Evolutionary conservation across 2,329 filamentous ascomycete genomes (phyloP).

Genomic region (Exophiala calicioides): DNA sequence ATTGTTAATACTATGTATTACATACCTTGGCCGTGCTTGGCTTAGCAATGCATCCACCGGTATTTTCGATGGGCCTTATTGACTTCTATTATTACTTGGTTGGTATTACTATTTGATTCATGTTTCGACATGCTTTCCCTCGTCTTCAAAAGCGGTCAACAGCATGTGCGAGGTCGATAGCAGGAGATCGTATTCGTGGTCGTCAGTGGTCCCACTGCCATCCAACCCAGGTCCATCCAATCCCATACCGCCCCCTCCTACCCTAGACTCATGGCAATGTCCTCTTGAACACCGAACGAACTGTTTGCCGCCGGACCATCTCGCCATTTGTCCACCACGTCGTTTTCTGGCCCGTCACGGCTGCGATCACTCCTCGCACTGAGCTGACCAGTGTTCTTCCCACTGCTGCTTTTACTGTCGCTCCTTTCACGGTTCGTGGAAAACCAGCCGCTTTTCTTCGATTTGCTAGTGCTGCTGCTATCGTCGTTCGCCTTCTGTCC

Average conservation of each 20-base stretch:
- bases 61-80: too few relatives aligned
- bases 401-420: slow-evolving; percentile 26
- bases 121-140: too few relatives aligned
- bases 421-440: slow-evolving; percentile 26
- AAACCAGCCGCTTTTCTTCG: slow-evolving; percentile 27
- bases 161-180: too few relatives aligned
- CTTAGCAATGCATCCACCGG: too few relatives aligned
- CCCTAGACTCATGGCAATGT: slow-evolving; percentile 27
- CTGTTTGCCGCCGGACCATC: slow-evolving; percentile 15
- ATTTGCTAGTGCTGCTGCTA: slow-evolving; percentile 10
- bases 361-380: slow-evolving; percentile 25
- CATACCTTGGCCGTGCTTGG: too few relatives aligned
- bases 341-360: slow-evolving; percentile 29
- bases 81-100: too few relatives aligned
- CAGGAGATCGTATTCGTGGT: too few relatives aligned
- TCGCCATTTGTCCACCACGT: slow-evolving; percentile 27
- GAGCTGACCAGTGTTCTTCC: slow-evolving; percentile 26
- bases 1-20: too few relatives aligned
- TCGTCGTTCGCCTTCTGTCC: slow-evolving; percentile 19
- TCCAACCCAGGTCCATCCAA: background rate
- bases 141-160: too few relatives aligned
- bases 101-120: too few relatives aligned
- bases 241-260: slow-evolving; percentile 5
- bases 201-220: too few relatives aligned
- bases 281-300: slow-evolving; percentile 25